Evolutionary conservation across 2,329 filamentous ascomycete genomes (phyloP).

Genomic region (Neoascochyta sp.): DNA sequence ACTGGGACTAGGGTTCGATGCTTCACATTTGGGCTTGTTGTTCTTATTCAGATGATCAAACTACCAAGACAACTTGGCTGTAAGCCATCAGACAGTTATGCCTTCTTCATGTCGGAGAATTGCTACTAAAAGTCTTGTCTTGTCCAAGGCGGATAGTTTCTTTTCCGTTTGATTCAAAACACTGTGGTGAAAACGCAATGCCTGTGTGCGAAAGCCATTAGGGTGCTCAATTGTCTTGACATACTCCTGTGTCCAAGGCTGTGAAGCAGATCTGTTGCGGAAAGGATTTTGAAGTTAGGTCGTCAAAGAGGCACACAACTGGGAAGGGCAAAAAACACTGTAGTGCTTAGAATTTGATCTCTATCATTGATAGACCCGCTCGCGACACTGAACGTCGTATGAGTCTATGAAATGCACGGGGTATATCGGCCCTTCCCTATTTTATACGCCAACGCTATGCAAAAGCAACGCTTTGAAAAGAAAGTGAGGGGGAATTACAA

Average conservation of each 20-base stretch:
- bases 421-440: conserved; percentile 14
- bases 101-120: conserved; percentile 1
- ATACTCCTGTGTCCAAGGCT: too few species aligned
- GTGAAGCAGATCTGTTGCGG: too few species aligned
- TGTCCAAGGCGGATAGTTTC: too few species aligned
- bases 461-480: conserved; percentile 11
- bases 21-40: conserved; percentile 1
- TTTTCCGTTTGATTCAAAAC: conserved; percentile 6
- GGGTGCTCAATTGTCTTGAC: too few species aligned
- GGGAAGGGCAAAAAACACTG: conserved; percentile 19
- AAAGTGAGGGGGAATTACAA: conserved; percentile 16
- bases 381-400: conserved; percentile 7
- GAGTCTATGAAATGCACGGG: conserved; percentile 11
- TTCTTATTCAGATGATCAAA: conserved; percentile 1
- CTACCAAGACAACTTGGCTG: conserved; percentile 12
- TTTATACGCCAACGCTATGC: conserved; percentile 26
- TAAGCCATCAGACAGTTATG: conserved; percentile 7
- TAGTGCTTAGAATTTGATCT: conserved; percentile 14
- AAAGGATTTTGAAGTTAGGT: too few species aligned
- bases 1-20: too few species aligned
- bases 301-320: conserved; percentile 5
- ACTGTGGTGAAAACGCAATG: too few species aligned
- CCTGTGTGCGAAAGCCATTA: too few species aligned
- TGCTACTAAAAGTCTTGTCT: too few species aligned
- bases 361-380: conserved; percentile 9